Percentiles rank a stretch among this genome's conserved stretches.
Conservation (phyloP, 768 basidiomycete species). For the Mycena epipterygia region DNA sequence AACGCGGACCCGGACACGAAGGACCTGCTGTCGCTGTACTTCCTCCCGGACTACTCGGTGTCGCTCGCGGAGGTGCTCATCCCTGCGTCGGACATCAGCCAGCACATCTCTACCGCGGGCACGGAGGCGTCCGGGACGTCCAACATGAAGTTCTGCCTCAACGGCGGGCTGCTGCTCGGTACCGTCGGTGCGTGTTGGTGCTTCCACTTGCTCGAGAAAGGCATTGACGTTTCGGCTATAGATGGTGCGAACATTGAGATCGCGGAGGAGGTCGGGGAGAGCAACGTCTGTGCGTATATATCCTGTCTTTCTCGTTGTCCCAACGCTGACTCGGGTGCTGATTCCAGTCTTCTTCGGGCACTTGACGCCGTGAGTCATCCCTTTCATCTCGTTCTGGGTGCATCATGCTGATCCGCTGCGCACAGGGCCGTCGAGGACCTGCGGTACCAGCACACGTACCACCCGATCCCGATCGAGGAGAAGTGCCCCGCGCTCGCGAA, state of each 20-base stretch:
- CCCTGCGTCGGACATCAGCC: constrained; percentile 93
- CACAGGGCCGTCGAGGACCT: constrained; percentile 83
- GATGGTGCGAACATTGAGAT: constrained; percentile 99
- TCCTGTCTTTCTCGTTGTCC: constrained; percentile 19
- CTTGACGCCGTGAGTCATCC: constrained; percentile 72
- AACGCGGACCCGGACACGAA: constrained; percentile 90
- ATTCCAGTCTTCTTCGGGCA: constrained; percentile 89
- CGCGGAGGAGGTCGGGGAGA: constrained; percentile 94
- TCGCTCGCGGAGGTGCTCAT: constrained; percentile 87
- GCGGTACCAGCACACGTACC: constrained; percentile 88
- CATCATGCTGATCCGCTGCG: background rate
- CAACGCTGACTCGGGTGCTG: background rate
- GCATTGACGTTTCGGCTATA: constrained; percentile 32
- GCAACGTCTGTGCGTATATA: constrained; percentile 85
- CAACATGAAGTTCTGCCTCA: constrained; percentile 93
- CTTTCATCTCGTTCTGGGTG: background rate
- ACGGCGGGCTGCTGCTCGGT: constrained; percentile 90
- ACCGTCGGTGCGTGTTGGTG: constrained; percentile 69
- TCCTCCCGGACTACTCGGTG: constrained; percentile 96
- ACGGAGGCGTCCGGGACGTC: constrained; percentile 90
- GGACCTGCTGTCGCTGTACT: constrained; percentile 89
- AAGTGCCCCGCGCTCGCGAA: constrained; percentile 87
- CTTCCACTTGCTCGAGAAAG: background rate
- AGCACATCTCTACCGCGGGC: constrained; percentile 98
- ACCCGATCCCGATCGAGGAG: constrained; percentile 83